Evolutionary conservation across 2,329 filamentous ascomycete species (phyloP).

Genomic region (Calonectria hawksworthii): DNA sequence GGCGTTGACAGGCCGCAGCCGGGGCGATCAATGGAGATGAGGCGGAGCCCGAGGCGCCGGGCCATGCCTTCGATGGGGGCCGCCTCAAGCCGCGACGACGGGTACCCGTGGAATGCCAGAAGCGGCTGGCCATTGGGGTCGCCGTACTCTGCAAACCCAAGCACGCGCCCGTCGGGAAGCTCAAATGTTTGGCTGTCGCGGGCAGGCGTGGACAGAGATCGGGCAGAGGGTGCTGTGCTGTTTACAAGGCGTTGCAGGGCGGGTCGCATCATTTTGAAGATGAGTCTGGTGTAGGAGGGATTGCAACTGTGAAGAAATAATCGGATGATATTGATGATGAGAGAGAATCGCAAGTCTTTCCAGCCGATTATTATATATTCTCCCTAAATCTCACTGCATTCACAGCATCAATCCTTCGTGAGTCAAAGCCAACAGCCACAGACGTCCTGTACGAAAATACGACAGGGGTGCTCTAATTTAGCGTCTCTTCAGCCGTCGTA

Average conservation of each 20-base stretch:
- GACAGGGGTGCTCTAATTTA: background rate
- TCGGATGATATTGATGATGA: background rate
- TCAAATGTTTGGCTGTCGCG: constrained; percentile 44
- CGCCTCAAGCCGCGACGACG: constrained; percentile 56
- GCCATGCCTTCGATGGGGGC: constrained; percentile 44
- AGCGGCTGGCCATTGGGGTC: constrained; percentile 47
- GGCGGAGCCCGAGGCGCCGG: constrained; percentile 43
- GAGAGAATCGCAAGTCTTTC: too few relatives aligned
- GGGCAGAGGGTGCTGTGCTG: background rate
- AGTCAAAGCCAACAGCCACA: background rate
- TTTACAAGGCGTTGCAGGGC: background rate
- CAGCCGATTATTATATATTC: background rate
- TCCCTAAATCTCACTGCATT: background rate
- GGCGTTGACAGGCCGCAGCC: constrained; percentile 58
- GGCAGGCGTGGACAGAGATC: constrained; percentile 12
- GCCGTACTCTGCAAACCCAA: constrained; percentile 59
- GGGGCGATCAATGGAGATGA: constrained; percentile 58
- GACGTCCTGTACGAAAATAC: background rate
- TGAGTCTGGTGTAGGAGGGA: background rate
- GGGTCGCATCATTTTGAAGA: background rate
- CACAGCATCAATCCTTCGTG: background rate
- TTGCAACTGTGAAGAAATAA: background rate
- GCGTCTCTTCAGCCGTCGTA: background rate
- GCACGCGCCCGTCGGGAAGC: constrained; percentile 55
- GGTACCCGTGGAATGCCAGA: constrained; percentile 60